phyloP scores from a whole-genome alignment of 805 yeast genomes.

The Diddensiella transvaalensis region DNA sequence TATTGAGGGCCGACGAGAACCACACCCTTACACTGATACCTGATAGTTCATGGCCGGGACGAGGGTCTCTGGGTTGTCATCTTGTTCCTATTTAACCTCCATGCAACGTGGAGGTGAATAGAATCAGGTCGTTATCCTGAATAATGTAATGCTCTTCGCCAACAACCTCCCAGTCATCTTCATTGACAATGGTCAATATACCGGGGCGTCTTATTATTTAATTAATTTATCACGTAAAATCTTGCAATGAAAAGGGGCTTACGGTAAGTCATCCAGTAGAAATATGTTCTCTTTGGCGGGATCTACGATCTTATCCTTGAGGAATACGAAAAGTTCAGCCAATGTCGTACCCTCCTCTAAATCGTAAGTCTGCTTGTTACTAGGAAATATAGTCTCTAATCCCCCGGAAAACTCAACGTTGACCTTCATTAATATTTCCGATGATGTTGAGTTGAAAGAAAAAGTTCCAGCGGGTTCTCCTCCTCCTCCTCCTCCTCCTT shows the following conservation, averaged over 20 bases:
- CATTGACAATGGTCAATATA: slow-evolving; percentile 83
- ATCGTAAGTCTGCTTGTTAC: slow-evolving; percentile 50
- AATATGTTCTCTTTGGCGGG: slow-evolving; percentile 69
- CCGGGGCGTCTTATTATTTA: slow-evolving; percentile 64
- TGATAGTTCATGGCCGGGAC: slow-evolving; percentile 56
- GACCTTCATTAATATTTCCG: slow-evolving; percentile 19
- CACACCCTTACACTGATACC: slow-evolving; percentile 39
- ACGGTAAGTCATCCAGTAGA: slow-evolving; percentile 70
- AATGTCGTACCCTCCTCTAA: slow-evolving; percentile 40
- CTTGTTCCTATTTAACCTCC: slow-evolving; percentile 70
- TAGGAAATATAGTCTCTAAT: slow-evolving; percentile 69
- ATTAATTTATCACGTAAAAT: background rate
- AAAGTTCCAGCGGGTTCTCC: background rate
- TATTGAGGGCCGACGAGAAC: slow-evolving; percentile 22
- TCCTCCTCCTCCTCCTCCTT: too few species aligned
- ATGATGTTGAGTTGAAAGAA: too few species aligned
- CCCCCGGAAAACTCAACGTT: slow-evolving; percentile 59
- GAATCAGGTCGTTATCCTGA: slow-evolving; percentile 69
- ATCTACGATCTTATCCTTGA: slow-evolving; percentile 52
- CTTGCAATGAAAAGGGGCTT: slow-evolving; percentile 9
- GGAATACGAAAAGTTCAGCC: slow-evolving; percentile 52
- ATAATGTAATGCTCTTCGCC: slow-evolving; percentile 81
- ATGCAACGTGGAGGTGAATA: slow-evolving; percentile 90
- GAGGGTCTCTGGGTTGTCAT: slow-evolving; percentile 67
- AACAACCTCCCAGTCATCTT: slow-evolving; percentile 95